A percentile compares a stretch with the other conserved stretches of the same genome.
Conservation (phyloP, 257 asterid species). For the Forsythia viridissima region DNA sequence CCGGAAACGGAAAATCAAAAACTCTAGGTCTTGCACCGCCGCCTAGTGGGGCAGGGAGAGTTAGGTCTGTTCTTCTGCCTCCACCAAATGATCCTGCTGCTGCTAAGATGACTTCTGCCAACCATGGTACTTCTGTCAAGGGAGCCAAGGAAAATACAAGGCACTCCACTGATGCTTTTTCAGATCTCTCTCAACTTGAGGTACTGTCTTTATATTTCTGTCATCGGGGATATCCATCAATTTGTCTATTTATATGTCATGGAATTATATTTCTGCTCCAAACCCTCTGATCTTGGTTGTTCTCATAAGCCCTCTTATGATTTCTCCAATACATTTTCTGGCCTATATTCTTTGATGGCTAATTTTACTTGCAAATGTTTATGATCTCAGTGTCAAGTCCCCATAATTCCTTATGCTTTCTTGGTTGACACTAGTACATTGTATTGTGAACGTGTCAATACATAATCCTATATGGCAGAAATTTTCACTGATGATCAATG, state of each 20-base stretch:
- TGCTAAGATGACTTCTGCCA: slow-evolving; percentile 29
- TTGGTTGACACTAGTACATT: no score
- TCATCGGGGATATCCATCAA: neutral
- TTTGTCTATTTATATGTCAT: no score
- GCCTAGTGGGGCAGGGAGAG: slow-evolving; percentile 61
- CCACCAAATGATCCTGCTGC: slow-evolving; percentile 82
- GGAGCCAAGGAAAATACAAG: slow-evolving; percentile 48
- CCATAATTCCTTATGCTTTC: no score
- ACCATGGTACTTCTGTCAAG: slow-evolving; percentile 22
- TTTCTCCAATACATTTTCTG: no score
- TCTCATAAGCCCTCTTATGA: no score
- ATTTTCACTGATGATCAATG: no score
- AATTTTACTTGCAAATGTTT: no score
- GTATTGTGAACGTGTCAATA: no score
- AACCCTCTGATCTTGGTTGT: no score
- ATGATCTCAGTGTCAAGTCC: no score
- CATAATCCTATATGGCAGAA: neutral
- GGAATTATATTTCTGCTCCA: no score
- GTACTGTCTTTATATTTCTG: slow-evolving; percentile 31
- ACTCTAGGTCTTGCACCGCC: slow-evolving; percentile 80
- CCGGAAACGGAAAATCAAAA: slow-evolving; percentile 56
- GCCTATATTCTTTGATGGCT: no score
- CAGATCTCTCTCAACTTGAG: slow-evolving; percentile 89
- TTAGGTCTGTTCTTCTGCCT: slow-evolving; percentile 91
- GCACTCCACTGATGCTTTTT: slow-evolving; percentile 51